Conservation (phyloP, 2,329 filamentous ascomycete species). For the Shiraia sp. region DNA sequence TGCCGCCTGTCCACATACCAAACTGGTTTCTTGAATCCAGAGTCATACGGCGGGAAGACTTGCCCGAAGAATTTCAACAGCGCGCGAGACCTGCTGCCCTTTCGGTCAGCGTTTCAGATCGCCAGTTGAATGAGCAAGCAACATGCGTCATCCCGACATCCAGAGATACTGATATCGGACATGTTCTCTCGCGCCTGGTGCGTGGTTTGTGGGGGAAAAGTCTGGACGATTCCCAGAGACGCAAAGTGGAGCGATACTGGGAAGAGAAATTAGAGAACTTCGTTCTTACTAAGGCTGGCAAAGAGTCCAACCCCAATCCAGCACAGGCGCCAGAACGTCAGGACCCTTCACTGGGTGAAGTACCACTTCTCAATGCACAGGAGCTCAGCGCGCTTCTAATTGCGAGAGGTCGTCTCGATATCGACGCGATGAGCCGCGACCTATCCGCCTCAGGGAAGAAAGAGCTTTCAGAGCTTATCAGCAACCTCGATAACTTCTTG, state of each 20-base stretch:
- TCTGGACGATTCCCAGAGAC: constrained; percentile 27
- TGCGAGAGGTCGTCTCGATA: background rate
- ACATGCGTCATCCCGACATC: constrained; percentile 25
- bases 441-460: background rate
- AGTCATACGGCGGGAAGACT: constrained; percentile 49
- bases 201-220: constrained; percentile 27
- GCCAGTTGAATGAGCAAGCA: constrained; percentile 28
- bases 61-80: constrained; percentile 8
- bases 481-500: constrained; percentile 4
- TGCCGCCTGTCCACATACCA: constrained; percentile 56
- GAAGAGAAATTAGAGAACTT: constrained; percentile 7
- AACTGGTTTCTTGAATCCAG: constrained; percentile 60
- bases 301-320: constrained; percentile 2
- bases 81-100: constrained; percentile 18
- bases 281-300: constrained; percentile 6
- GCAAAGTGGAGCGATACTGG: constrained; percentile 24
- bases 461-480: constrained; percentile 15
- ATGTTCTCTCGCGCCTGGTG: constrained; percentile 28
- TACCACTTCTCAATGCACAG: too few relatives aligned
- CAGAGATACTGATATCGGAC: constrained; percentile 19
- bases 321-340: background rate
- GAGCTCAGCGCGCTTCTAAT: background rate
- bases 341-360: too few relatives aligned
- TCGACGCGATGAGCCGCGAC: background rate
- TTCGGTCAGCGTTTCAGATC: constrained; percentile 27